Conservation (phyloP, 108 stramenopile genomes). For the Nannochloropsis gaditana region DNA sequence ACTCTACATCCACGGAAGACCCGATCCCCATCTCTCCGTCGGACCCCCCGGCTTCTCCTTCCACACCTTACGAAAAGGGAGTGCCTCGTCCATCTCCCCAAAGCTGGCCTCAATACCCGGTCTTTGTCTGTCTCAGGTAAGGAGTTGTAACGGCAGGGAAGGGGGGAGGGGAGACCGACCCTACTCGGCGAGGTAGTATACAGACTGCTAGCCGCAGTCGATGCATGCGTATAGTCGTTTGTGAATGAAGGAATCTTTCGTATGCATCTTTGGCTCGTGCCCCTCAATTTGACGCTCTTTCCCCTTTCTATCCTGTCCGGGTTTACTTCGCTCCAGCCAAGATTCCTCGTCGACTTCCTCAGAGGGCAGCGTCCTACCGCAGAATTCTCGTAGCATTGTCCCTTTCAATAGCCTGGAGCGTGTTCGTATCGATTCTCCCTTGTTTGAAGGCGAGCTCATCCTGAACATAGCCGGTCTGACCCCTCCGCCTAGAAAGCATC, state of each 20-base stretch:
- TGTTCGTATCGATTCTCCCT: not conserved
- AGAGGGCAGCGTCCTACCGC: not conserved
- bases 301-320: not conserved
- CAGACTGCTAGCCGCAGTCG: not conserved
- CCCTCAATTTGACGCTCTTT: not conserved
- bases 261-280: not conserved
- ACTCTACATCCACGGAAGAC: too few species aligned
- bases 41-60: not conserved
- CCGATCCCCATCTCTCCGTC: too few species aligned
- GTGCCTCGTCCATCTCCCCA: not conserved
- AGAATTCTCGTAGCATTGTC: not conserved
- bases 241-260: not conserved
- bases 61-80: not conserved
- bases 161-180: not conserved
- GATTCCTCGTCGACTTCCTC: not conserved
- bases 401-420: not conserved
- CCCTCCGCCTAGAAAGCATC: not conserved
- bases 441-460: not conserved
- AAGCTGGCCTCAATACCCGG: not conserved
- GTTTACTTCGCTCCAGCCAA: not conserved
- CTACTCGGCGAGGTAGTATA: not conserved
- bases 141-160: not conserved
- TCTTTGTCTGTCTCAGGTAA: not conserved
- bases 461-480: not conserved
- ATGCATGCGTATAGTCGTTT: not conserved